Evolutionary conservation across 2,329 filamentous ascomycete species (phyloP).

Genomic region (Stemphylium lycopersici): DNA sequence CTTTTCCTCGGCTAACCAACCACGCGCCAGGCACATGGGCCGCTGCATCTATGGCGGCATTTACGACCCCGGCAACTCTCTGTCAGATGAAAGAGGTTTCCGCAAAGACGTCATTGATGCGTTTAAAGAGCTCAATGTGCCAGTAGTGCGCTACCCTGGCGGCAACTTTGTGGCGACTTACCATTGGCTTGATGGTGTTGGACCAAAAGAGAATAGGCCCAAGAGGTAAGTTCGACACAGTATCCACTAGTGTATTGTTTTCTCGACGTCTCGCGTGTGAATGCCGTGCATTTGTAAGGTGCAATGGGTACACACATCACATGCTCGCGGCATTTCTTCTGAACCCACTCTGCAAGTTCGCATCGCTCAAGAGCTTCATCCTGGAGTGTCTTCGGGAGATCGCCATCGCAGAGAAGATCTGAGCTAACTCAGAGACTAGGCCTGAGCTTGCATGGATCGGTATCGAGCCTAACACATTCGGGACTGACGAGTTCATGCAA

Average conservation of each 20-base stretch:
- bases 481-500: conserved; percentile 84
- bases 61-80: conserved; percentile 75
- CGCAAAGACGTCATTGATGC: conserved; percentile 78
- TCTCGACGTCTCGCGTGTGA: neutral
- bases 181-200: conserved; percentile 83
- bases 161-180: conserved; percentile 87
- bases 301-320: neutral
- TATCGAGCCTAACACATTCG: conserved; percentile 78
- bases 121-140: conserved; percentile 74
- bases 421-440: conserved; percentile 44
- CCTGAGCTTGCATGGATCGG: conserved; percentile 82
- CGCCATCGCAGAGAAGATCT: neutral
- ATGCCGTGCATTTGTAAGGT: too few species aligned
- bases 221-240: conserved; percentile 48
- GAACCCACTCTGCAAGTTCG: neutral
- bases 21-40: conserved; percentile 74
- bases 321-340: neutral
- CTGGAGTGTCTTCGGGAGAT: neutral
- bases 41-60: conserved; percentile 87
- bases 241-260: neutral
- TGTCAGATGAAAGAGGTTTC: conserved; percentile 78
- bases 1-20: conserved; percentile 30
- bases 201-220: conserved; percentile 72
- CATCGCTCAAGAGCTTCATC: neutral
- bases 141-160: conserved; percentile 80